Evolutionary conservation across 345 rosid genomes (phyloP), one percentile per base, ranked within the genome.

Genomic region (Sisymbrium altissimum): DNA sequence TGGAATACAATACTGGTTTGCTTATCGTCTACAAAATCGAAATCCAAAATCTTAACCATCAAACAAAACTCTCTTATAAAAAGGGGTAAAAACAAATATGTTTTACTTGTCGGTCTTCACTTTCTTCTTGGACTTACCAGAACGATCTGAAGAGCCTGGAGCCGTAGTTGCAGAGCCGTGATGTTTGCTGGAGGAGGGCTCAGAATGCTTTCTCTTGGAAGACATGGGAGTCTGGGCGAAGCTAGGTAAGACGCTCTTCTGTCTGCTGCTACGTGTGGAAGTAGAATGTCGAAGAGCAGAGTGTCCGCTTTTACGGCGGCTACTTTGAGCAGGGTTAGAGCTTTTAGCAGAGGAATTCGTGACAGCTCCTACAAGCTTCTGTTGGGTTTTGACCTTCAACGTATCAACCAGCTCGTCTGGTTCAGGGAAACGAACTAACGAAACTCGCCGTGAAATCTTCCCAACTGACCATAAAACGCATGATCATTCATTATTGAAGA

Each of bases 361-460:
- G 38, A 75, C n/a, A 8, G 85, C 77, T 29, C 72, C 76, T 45
- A 86, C 75, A 19, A 59, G 74, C 70, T 71, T 75, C 43, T 69
- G 77, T 57, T 66, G 60, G 9, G 57, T 36, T 52, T 70, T 71
- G 13, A 70, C 38, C 29, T 29, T 71, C 15, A 35, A 41, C 19
- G 72, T 59, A 70, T 85, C 86, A 3, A 56, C 43, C 9, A 86
- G 77, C 70, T 89, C 87, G 17, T 83, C 70, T 5, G 97, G 92
- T 14, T 88, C 96, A 14, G 88, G 88, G 73, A 74, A 86, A 60
- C 84, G 83, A 53, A 84, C 88, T 15, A 92, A 70, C 2, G 96
- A 80, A 25, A 86, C 87, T 64, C 85, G 77, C 12, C 89, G 72
- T 14, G 92, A 76, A 67, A 89, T 78, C 76, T 84, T 88, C 64